These are phyloP conservation scores for Lathyrus aphaca DNA, from an alignment of 306 rosid genomes.

Conservation along the genomic window DNA sequence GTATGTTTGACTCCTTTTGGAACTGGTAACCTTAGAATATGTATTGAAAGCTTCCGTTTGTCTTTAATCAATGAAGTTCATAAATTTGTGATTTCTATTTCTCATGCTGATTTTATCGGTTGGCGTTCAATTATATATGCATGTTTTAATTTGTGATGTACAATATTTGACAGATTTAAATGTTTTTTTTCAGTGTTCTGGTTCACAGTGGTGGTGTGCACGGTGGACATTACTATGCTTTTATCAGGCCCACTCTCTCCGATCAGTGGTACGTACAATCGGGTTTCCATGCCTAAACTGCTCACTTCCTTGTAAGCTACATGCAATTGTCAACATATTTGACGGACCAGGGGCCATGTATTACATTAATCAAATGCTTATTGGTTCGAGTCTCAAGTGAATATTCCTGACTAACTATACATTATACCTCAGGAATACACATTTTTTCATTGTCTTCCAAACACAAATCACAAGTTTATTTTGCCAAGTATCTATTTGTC, in stretches of 20 bases:
- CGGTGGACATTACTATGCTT: slow-evolving; percentile 98
- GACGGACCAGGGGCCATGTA: slow-evolving; percentile 11
- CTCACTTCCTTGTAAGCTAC: slow-evolving; percentile 20
- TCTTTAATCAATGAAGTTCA: background rate
- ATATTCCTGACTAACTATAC: background rate
- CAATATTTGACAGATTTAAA: slow-evolving; percentile 35
- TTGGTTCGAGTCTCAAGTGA: slow-evolving; percentile 29
- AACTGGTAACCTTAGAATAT: slow-evolving; percentile 8
- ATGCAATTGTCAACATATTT: slow-evolving; percentile 15
- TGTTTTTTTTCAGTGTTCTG: slow-evolving; percentile 68
- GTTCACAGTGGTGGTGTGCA: slow-evolving; percentile 99
- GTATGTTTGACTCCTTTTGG: background rate
- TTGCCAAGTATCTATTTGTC: slow-evolving; percentile 5
- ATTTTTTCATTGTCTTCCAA: slow-evolving; percentile 10
- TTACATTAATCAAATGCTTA: slow-evolving; percentile 11
- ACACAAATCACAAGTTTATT: slow-evolving; percentile 10
- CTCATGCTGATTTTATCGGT: slow-evolving; percentile 15
- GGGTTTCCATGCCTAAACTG: slow-evolving; percentile 27
- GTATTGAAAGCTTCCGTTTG: background rate
- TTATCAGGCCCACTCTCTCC: slow-evolving; percentile 93
- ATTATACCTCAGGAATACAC: background rate
- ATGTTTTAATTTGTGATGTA: slow-evolving; percentile 4
- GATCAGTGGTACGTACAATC: slow-evolving; percentile 75
- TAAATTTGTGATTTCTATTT: slow-evolving; percentile 14
- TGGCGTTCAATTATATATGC: background rate